Evolutionary conservation across 2,329 filamentous ascomycete species (phyloP), one percentile per base, ranked within the genome.

Genomic region (Alternaria sp.): DNA sequence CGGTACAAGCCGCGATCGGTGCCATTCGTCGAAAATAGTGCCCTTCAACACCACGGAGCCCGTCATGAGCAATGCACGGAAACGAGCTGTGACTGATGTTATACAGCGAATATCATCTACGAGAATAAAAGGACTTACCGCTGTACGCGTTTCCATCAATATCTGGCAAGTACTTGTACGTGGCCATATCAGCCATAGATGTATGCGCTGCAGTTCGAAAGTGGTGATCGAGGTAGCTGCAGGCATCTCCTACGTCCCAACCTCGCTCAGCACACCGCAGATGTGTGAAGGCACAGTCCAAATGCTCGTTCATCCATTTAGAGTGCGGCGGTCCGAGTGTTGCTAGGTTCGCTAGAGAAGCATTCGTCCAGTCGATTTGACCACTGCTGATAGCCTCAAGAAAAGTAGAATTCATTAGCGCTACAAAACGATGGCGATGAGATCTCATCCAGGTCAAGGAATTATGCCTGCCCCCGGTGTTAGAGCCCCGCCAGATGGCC

Each of bases 361-460:
- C 25, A 30, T 30, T 30, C 3, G 44, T 16, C 44, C 44, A 46
- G 44, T 46, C 44, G n/a, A 30, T 46, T 16, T 46, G 44, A 30
- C 44, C 44, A 30, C 44, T 30, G 25, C 44, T 46, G n/a, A 46
- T 1, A 30, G 27, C 44, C 5, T 30, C 3, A 11, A 46, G 16
- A 18, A 46, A 46, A 46, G 44, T 20, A 10, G 44, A 46, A 27
- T 46, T 46, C 25, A 18, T 46, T 30, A 12, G 12, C 27, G 27
- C 44, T 30, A 46, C 44, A 46, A 46, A 46, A 12, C n/a, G 44
- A 46, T 46, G 44, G 44, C 27, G 44, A 46, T 46, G 44, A 30
- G 25, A 46, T 16, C 30, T 46, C 44, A 18, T 46, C 44, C 44
- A 46, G 16, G 27, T 46, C 44, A 30, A 30, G 44, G 44, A 30